Conservation (phyloP, 352 stramenopile species). For the Porosira glacialis region DNA sequence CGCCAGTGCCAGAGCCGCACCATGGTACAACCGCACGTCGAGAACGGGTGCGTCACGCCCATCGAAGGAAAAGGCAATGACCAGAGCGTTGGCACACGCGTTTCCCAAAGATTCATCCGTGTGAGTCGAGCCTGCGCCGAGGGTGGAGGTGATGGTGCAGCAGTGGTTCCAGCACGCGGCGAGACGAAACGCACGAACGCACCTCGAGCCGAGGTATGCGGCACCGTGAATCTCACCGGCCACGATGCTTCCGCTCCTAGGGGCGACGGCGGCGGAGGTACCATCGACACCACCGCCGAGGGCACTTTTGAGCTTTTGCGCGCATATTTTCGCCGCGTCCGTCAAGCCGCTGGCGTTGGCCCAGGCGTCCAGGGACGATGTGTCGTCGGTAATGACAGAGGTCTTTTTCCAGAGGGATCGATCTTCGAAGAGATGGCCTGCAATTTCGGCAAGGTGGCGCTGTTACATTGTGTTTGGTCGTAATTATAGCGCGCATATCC, state of each 20-base stretch:
- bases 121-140: constrained; percentile 55
- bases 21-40: constrained; percentile 37
- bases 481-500: no score
- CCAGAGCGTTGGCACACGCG: constrained; percentile 55
- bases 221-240: constrained; percentile 62
- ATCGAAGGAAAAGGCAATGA: constrained; percentile 65
- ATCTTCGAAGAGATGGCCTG: constrained; percentile 62
- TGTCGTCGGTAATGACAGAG: neutral
- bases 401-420: constrained; percentile 33
- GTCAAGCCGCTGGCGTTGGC: constrained; percentile 24
- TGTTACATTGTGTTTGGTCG: constrained; percentile 1
- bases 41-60: constrained; percentile 56
- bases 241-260: no score
- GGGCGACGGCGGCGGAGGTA: no score
- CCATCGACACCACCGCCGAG: no score
- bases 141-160: constrained; percentile 35
- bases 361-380: constrained; percentile 28
- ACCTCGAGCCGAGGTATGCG: constrained; percentile 56
- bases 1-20: constrained; percentile 35
- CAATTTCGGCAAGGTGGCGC: constrained; percentile 54
- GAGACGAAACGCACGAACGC: constrained; percentile 57
- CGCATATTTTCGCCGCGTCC: constrained; percentile 24
- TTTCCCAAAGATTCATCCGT: constrained; percentile 65
- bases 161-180: constrained; percentile 41
- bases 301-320: constrained; percentile 33